Percentiles rank a stretch among this genome's conserved stretches.
These are phyloP conservation scores for Cucurbitaria berberidis DNA, from an alignment of 2,329 filamentous ascomycete species.

Conservation along the genomic window DNA sequence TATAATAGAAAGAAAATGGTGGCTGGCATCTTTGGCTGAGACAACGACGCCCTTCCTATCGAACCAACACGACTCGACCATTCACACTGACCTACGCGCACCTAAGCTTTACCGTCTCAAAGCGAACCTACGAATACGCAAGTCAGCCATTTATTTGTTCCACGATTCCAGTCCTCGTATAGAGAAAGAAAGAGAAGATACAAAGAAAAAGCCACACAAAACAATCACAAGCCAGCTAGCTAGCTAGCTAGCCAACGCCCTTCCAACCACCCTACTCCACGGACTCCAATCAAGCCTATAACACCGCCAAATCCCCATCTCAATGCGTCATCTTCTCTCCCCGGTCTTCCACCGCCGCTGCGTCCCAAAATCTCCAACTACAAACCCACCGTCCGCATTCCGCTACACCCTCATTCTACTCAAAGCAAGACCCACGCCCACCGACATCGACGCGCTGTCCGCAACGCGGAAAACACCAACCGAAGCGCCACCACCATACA, in stretches of 20 bases:
- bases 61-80: not conserved
- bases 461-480: not conserved
- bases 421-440: slow-evolving; percentile 32
- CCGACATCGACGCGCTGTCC: slow-evolving; percentile 22
- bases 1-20: not conserved
- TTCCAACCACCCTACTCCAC: not conserved
- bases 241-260: not conserved
- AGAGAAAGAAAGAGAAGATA: slow-evolving; percentile 1
- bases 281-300: not conserved
- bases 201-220: not conserved
- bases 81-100: not conserved
- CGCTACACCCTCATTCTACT: slow-evolving; percentile 38
- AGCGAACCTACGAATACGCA: not conserved
- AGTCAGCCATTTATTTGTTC: not conserved
- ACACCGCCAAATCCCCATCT: not conserved
- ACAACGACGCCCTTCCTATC: slow-evolving; percentile 1
- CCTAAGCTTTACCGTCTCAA: not conserved
- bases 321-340: not conserved
- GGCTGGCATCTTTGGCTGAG: not conserved
- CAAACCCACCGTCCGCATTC: slow-evolving; percentile 30
- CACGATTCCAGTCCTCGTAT: not conserved
- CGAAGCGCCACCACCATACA: slow-evolving; percentile 3
- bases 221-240: not conserved
- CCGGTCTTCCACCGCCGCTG: not conserved
- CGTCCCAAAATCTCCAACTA: too few relatives aligned